Base-by-base conservation (phyloP, 176 grass and related monocot species). In the Zoysia japonica region DNA sequence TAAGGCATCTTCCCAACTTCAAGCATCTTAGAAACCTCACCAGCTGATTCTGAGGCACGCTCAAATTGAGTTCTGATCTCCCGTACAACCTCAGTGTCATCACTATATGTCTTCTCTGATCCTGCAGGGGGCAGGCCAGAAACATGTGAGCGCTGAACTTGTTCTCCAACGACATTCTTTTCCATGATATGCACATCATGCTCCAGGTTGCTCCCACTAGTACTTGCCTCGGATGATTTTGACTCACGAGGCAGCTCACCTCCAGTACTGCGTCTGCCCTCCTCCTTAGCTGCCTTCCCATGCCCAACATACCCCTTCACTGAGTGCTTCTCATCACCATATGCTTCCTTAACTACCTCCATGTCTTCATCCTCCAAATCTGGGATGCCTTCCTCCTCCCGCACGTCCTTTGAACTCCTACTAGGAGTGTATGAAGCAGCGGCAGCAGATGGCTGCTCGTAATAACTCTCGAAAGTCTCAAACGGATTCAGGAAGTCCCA, bases 401-500 rank as follows among this genome's bases (percentile, higher is more conserved):
- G 89, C 49, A 99, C 84, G 42, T 96, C 92, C 72, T 89, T 96
- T 5, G 77, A 99, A 79, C 90, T 99, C 70, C 95, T 80, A 78
- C 95, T 87, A 11, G 92, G 82, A 54, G 90, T 86, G 85, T 93
- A 91, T 49, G 92, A 78, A 42, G 69, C 53, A 39, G 77, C 71
- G 37, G 82, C 76, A 14, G 83, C 71, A 54, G 83, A 41, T 61
- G 77, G 69, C 38, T 61, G 83, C 64, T 85, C 86, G 46, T 93
- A 93, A 74, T 96, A 96, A 85, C 80, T 91, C 70, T 93, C 90
- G 41, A 88, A 99, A 2, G 88, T 84, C 44, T 96, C 90, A 74
- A 99, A 99, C 5, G 92, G 96, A 59, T 99, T 93, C 49, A 99
- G 65, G 54, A 99, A 99, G 40, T 99, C 96, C 96, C 96, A 99